phyloP scores from a whole-genome alignment of 768 basidiomycete genomes.

The Clathrus columnatus region DNA sequence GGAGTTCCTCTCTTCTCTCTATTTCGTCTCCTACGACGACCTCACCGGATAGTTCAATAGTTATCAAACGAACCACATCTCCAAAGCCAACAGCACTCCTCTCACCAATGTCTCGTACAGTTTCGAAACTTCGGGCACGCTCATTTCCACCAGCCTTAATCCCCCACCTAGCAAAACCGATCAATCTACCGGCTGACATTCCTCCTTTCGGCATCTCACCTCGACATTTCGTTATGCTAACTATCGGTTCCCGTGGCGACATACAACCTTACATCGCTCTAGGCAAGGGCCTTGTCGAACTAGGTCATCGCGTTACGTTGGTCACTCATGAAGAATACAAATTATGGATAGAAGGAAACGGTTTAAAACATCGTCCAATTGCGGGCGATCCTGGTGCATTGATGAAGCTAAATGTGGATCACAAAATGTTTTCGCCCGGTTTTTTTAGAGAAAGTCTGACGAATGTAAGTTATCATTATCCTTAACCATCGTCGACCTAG shows the following conservation, averaged over 20 bases:
- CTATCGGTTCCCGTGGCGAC: constrained; percentile 54
- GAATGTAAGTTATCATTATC: constrained; percentile 30
- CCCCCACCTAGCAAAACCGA: constrained; percentile 13
- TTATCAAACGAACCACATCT: constrained; percentile 1
- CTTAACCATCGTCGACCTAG: neutral
- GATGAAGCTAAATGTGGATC: constrained; percentile 53
- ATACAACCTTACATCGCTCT: constrained; percentile 45
- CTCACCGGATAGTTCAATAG: neutral
- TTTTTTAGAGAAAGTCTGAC: constrained; percentile 58
- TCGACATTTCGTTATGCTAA: constrained; percentile 53
- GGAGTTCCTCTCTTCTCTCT: constrained; percentile 4
- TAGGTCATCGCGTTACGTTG: constrained; percentile 39
- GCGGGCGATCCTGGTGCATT: constrained; percentile 62
- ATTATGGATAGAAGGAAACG: constrained; percentile 51
- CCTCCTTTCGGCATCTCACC: constrained; percentile 21
- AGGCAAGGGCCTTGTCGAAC: constrained; percentile 28
- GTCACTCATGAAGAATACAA: constrained; percentile 40
- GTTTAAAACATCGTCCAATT: constrained; percentile 48
- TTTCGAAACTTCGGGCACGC: constrained; percentile 23
- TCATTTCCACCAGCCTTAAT: constrained; percentile 32
- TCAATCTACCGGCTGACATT: constrained; percentile 14
- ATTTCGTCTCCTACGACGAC: constrained; percentile 8
- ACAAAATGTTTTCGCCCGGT: constrained; percentile 64
- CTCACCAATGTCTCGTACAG: constrained; percentile 35
- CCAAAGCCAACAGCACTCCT: constrained; percentile 28